Percentiles rank a stretch among this genome's conserved stretches.
Evolutionary conservation across 2,329 filamentous ascomycete genomes (phyloP).

Genomic region (Verticillium zaregamsianum): DNA sequence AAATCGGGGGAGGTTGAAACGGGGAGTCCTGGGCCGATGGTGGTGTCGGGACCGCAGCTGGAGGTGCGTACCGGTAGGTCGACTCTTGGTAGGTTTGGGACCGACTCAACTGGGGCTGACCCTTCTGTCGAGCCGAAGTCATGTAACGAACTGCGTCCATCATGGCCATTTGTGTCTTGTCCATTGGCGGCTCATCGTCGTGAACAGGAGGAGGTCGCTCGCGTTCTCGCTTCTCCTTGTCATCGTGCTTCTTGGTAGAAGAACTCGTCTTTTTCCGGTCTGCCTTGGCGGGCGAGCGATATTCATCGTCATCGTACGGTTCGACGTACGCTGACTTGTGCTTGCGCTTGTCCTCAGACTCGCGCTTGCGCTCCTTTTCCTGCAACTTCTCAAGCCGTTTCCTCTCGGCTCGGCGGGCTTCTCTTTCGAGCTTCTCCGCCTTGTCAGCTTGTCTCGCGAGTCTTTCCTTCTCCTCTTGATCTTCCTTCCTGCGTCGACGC

Average conservation of each 20-base stretch:
- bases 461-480: constrained; percentile 16
- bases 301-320: constrained; percentile 24
- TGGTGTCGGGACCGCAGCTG: constrained; percentile 8
- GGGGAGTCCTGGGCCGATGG: constrained; percentile 3
- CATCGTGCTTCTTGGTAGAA: constrained; percentile 31
- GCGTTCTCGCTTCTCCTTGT: constrained; percentile 9
- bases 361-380: constrained; percentile 33
- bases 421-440: constrained; percentile 20
- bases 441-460: constrained; percentile 18
- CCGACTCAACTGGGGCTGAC: constrained; percentile 2
- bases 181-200: constrained; percentile 5
- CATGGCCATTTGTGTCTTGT: constrained; percentile 5
- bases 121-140: constrained; percentile 8
- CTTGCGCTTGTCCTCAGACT: constrained; percentile 28
- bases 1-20: constrained; percentile 5
- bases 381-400: constrained; percentile 25
- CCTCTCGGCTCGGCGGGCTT: constrained; percentile 28
- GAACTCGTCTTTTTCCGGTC: constrained; percentile 33
- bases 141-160: constrained; percentile 11
- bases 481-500: constrained; percentile 12
- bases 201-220: not conserved
- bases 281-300: constrained; percentile 14
- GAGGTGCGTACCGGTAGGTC: constrained; percentile 5
- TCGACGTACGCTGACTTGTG: constrained; percentile 29
- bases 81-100: constrained; percentile 5